Evolutionary conservation across 257 asterid species (phyloP), one percentile per base, ranked within the genome.

Genomic region (Solanum raphanifolium): DNA sequence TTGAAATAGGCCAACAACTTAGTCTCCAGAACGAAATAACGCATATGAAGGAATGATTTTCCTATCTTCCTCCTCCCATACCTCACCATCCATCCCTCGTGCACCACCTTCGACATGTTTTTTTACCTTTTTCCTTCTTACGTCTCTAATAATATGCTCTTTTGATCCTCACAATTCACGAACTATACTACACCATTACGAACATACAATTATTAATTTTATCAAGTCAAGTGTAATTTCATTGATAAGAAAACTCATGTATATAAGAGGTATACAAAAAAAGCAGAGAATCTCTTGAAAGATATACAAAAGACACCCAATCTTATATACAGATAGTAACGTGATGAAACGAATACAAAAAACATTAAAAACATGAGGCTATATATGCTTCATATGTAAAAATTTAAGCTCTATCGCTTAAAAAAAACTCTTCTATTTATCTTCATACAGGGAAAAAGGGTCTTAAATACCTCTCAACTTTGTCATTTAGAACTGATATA

Each of bases 61-160:
- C 99, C 99, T 84, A 95, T 95, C 91, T 94, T 95, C 93, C 98
- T 93, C 87, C 98, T 93, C 15, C 98, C 98, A 89, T 95, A 95
- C 91, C 99, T 93, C 93, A 95, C 99, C 98, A 95, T 92, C 99
- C 98, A 95, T 88, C 99, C 99, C 90, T 96, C 99, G 84, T 95
- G 94, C 52, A 96, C 94, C 89, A 94, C 97, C 91, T 92, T 95
- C 85, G 95, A 90, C 99, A 96, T 95, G n/a, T 4, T 20, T 48
- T 48, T 38, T 25, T 3, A 82, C 41, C 85, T 81, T 81, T 76
- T 43, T 5, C 38, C 38, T 27, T 41, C 36, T 15, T 25, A 39
- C 84, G 66, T 78, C 66, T 79, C 36, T n/a, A 39, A 39, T 78
- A 72, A 78, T n/a, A 78, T n/a, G 84, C 16, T 27, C 35, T 39